Percentiles rank a stretch among this genome's conserved stretches.
Conservation (phyloP, 257 asterid species). For the Solanum gracilifrons region DNA sequence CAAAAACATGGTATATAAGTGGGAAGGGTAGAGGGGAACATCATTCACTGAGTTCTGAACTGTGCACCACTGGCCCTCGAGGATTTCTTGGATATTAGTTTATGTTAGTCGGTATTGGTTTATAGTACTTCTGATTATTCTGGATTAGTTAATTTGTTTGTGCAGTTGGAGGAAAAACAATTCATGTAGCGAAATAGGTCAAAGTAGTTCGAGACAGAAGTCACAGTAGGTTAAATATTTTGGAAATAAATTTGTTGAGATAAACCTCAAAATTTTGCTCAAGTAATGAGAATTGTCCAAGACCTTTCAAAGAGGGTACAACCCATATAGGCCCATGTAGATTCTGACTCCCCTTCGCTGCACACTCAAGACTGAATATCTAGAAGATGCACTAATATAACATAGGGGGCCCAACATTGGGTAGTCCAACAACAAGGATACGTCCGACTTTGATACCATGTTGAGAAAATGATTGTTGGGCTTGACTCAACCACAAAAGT, state of each 20-base stretch:
- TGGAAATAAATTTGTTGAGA: not conserved
- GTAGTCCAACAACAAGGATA: not conserved
- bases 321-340: not conserved
- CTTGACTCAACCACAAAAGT: not conserved
- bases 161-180: not conserved
- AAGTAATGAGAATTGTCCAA: not conserved
- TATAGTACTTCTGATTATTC: not conserved
- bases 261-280: not conserved
- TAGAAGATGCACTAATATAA: not conserved
- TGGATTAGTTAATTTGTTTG: not conserved
- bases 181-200: not conserved
- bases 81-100: not conserved
- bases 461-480: not conserved
- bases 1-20: not conserved
- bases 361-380: not conserved
- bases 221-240: not conserved
- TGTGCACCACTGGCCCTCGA: not conserved
- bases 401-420: not conserved
- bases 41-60: not conserved
- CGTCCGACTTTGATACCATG: not conserved
- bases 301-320: not conserved
- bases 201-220: not conserved
- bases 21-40: not conserved
- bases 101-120: not conserved
- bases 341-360: not conserved